Evolutionary conservation across 2,329 filamentous ascomycete genomes (phyloP), one percentile per base, ranked within the genome.

Genomic region (Epichloe baconii): DNA sequence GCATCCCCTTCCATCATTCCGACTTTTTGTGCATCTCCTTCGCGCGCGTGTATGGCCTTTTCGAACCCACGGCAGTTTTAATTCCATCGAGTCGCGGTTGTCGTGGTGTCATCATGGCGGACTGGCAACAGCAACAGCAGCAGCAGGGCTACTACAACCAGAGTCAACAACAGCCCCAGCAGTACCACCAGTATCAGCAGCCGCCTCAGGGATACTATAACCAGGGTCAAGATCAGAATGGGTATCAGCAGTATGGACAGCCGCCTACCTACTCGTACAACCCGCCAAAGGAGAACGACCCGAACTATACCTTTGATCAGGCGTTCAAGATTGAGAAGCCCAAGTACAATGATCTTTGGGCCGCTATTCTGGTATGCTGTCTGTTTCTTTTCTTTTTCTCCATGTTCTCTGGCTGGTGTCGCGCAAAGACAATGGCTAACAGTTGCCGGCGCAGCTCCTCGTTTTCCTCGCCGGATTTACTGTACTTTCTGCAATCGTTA

Each of bases 281-380:
- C 49, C 64, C 67, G 11, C 65, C 66, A 2, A 62, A 69, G 48
- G 57, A 63, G 35, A 63, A 67, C 42, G 65, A 66, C 49, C 73
- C 76, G 55, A 79, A 79, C 62, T 70, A 71, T 36, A 70, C 70
- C 34, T 96, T 94, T 63, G 81, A 91, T 19, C 78, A 96, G 62
- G 79, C 82, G 1, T 96, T 97, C 74, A 84, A 84, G 67, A 68
- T 96, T 49, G 79, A 87, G 48, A 82, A 73, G 56, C 88, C 88
- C n/a, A 94, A 91, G 66, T 95, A 78, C 70, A 88, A 96, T 61
- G 91, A 97, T 64, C 64, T 86, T 26, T 96, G 90, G 91, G 90
- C 90, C 3, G 89, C 85, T 4, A 70, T 94, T 41, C 71, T 96
- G 62, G 83, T 86, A 66, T 15, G 74, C 66, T 14, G 21, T 35